phyloP scores from a whole-genome alignment of 345 rosid species.

The Populus davidiana region DNA sequence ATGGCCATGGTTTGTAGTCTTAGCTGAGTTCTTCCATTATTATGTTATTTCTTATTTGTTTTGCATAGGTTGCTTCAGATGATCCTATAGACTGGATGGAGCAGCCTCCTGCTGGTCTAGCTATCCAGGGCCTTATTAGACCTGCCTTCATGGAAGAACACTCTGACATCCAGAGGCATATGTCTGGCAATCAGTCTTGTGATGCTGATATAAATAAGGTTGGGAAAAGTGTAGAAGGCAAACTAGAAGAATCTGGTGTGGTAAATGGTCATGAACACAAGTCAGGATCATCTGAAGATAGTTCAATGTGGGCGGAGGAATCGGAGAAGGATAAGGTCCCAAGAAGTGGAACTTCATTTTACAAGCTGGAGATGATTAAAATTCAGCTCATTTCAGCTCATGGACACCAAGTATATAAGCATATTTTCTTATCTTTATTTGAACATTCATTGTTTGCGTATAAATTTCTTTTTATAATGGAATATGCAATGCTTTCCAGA shows the following conservation, averaged over 20 bases:
- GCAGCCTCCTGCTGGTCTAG: slow-evolving; percentile 81
- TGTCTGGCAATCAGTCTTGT: slow-evolving; percentile 36
- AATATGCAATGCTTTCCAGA: not conserved
- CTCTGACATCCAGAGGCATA: slow-evolving; percentile 58
- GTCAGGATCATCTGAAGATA: slow-evolving; percentile 30
- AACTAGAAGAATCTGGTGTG: slow-evolving; percentile 35
- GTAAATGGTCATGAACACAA: slow-evolving; percentile 42
- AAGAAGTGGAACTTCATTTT: slow-evolving; percentile 52
- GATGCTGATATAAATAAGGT: slow-evolving; percentile 30
- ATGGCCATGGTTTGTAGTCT: not conserved
- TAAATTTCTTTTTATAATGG: not conserved
- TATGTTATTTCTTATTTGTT: slow-evolving; percentile 9
- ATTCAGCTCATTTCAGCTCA: slow-evolving; percentile 74
- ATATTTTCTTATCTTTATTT: slow-evolving; percentile 6
- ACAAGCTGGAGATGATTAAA: slow-evolving; percentile 79
- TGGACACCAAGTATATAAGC: slow-evolving; percentile 62
- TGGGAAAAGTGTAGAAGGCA: slow-evolving; percentile 33
- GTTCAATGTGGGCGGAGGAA: slow-evolving; percentile 36
- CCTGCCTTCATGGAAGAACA: slow-evolving; percentile 72
- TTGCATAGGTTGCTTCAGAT: slow-evolving; percentile 65
- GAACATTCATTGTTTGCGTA: not conserved
- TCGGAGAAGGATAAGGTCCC: slow-evolving; percentile 35
- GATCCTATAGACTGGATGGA: slow-evolving; percentile 86
- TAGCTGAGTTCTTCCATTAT: slow-evolving; percentile 12
- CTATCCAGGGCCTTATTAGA: slow-evolving; percentile 77